Evolutionary conservation across 75 land plant genomes (phyloP).

Genomic region (Azolla pinnata): DNA sequence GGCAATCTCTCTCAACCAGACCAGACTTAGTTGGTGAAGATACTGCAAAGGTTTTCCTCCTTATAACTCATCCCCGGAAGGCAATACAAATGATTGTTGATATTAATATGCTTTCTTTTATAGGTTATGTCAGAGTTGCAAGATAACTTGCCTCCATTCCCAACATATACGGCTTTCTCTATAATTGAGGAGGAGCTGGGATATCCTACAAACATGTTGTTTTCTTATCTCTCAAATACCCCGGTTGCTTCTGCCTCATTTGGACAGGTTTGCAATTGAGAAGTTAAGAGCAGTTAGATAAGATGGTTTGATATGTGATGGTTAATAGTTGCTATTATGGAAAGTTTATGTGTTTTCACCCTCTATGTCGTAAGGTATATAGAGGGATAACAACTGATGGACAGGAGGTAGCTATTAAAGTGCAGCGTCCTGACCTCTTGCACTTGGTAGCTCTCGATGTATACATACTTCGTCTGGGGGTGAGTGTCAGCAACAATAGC

Average conservation of each 20-base stretch:
- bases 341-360: too few relatives aligned
- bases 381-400: conserved; percentile 70
- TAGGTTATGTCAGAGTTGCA: conserved; percentile 87
- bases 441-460: conserved; percentile 76
- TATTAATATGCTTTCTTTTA: too few relatives aligned
- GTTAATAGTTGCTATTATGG: too few relatives aligned
- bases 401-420: conserved; percentile 79
- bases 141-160: conserved; percentile 84
- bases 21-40: conserved; percentile 87
- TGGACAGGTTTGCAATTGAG: conserved; percentile 58
- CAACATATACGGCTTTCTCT: conserved; percentile 50
- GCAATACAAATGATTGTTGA: too few relatives aligned
- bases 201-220: conserved; percentile 31
- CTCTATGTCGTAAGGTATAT: too few relatives aligned
- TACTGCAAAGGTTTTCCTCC: conserved; percentile 66
- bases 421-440: conserved; percentile 83
- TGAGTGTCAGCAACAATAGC: conserved; percentile 8
- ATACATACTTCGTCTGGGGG: conserved; percentile 90
- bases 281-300: not conserved
- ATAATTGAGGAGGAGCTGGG: conserved; percentile 85
- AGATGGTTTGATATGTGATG: conserved; percentile 6
- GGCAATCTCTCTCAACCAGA: conserved; percentile 92
- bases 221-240: conserved; percentile 61
- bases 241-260: conserved; percentile 90
- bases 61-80: too few relatives aligned